phyloP scores from a whole-genome alignment of 345 rosid species.

The Corchorus olitorius region DNA sequence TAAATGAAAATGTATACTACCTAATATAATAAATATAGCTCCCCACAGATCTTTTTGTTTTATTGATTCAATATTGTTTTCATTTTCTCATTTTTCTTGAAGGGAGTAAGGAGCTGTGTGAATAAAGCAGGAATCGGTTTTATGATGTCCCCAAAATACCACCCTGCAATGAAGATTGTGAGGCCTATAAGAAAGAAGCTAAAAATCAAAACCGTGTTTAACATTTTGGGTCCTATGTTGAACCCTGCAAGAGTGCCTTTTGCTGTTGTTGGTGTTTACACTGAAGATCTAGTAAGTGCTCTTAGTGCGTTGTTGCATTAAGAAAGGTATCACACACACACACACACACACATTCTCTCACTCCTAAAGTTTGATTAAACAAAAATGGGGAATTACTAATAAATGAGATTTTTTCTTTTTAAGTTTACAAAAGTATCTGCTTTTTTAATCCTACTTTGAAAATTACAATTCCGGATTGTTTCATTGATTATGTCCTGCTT shows the following conservation, averaged over 20 bases:
- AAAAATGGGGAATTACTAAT: neutral
- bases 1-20: neutral
- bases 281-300: constrained; percentile 62
- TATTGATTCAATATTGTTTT: neutral
- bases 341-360: neutral
- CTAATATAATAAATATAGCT: constrained; percentile 3
- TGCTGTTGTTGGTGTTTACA: constrained; percentile 92
- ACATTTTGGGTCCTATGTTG: constrained; percentile 88
- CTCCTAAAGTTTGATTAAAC: neutral
- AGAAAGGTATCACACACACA: neutral
- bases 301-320: neutral
- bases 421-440: neutral
- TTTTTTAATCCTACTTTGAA: neutral
- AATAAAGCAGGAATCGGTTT: constrained; percentile 88
- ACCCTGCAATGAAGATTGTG: constrained; percentile 92
- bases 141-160: constrained; percentile 89
- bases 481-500: neutral
- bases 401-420: neutral
- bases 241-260: constrained; percentile 84
- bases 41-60: neutral
- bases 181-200: constrained; percentile 82
- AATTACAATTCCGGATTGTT: neutral
- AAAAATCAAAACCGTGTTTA: constrained; percentile 83
- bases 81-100: constrained; percentile 15
- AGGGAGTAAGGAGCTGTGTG: constrained; percentile 76